Conservation (phyloP, 345 rosid genomes). For the Eutrema heterophyllum region DNA sequence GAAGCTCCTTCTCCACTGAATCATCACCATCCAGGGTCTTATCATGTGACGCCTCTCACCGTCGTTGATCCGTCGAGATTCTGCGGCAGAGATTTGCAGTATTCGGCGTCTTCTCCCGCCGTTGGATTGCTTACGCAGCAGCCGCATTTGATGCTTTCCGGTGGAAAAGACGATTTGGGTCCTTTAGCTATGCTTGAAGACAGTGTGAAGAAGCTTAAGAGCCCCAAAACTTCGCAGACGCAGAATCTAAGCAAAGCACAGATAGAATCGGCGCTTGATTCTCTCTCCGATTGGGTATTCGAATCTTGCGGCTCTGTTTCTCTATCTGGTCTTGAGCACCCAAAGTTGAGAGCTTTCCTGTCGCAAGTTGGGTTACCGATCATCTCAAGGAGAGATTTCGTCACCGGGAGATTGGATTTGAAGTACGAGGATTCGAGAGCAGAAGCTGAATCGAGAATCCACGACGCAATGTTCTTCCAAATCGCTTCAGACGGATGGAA, state of each 20-base stretch:
- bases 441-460: slow-evolving; percentile 75
- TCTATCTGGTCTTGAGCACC: slow-evolving; percentile 80
- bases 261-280: slow-evolving; percentile 69
- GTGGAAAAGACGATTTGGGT: slow-evolving; percentile 93
- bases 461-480: slow-evolving; percentile 98
- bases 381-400: slow-evolving; percentile 62
- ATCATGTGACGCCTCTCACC: slow-evolving; percentile 57
- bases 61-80: slow-evolving; percentile 71
- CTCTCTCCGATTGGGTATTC: slow-evolving; percentile 85
- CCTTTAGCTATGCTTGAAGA: slow-evolving; percentile 94
- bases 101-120: background rate
- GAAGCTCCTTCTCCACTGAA: slow-evolving; percentile 18
- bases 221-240: slow-evolving; percentile 74
- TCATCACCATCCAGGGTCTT: slow-evolving; percentile 32
- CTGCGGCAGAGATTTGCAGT: slow-evolving; percentile 30
- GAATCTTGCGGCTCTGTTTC: slow-evolving; percentile 97
- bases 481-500: slow-evolving; percentile 91
- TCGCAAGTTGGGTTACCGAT: slow-evolving; percentile 84
- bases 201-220: slow-evolving; percentile 91
- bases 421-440: slow-evolving; percentile 78
- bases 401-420: slow-evolving; percentile 57
- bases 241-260: slow-evolving; percentile 73
- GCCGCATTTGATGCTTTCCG: slow-evolving; percentile 82
- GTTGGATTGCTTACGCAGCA: slow-evolving; percentile 35
- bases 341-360: slow-evolving; percentile 81